Evolutionary conservation across 108 stramenopile genomes (phyloP), one percentile per base, ranked within the genome.

Genomic region (Epithemia pelagica): DNA sequence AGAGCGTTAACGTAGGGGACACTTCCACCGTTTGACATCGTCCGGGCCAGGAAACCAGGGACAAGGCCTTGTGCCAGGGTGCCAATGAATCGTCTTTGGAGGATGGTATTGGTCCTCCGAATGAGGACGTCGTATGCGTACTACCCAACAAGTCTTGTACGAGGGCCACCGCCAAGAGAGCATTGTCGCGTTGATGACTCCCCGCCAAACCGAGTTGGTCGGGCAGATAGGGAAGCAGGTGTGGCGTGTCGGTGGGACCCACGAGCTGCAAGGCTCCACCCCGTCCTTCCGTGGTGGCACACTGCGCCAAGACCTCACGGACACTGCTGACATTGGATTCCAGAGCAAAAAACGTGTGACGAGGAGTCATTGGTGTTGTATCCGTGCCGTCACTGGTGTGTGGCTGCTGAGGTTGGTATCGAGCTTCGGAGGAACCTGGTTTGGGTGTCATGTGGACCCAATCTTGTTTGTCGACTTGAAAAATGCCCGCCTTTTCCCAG

Each of bases 401-500:
- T 1, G 30, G 27, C 28, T 60, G 25, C 25, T 2, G 15, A 8
- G 2, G 7, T 2, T 23, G 26, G n/a, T n/a, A n/a, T n/a, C n/a
- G n/a, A 7, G 60, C 60, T 5, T 57, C 53, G 2, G 37, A 32
- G 26, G 30, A 22, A n/a, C 23, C 21, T 2, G 28, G 59, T 28
- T 29, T 65, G 59, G 65, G 53, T 2, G 74, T 65, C 2, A 67
- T 64, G 25, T 27, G 30, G 1, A 59, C 59, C 46, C 54, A 52
- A 51, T 52, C 65, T 28, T 64, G 19, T 62, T 88, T 88, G 62
- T 89, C 70, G 0, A 61, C 29, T 30, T 82, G 68, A 71, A 92
- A 86, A 52, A 97, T 95, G 21, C 96, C 96, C 2, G 88, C 95
- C 72, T 97, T 97, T 68, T 98, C 95, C 94, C 94, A 91, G 1